Percentiles rank a stretch among this genome's conserved stretches.
Conservation (phyloP, 805 yeast species). For the Brettanomyces sp. region DNA sequence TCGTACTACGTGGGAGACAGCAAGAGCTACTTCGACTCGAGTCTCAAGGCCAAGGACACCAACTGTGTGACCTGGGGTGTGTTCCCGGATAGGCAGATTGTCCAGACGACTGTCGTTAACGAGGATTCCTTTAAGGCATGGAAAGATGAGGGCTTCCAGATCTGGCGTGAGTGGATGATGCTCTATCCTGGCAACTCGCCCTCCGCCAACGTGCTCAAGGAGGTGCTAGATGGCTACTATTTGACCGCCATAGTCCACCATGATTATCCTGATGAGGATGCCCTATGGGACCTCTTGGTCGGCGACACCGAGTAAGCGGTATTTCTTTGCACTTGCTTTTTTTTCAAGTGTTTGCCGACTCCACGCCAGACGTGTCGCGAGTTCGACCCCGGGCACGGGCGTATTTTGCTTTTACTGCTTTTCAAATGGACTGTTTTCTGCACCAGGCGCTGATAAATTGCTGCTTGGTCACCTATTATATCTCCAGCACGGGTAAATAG, state of each 20-base stretch:
- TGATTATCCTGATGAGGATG: constrained; percentile 64
- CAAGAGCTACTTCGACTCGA: constrained; percentile 49
- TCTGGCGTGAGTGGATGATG: constrained; percentile 89
- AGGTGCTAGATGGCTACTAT: constrained; percentile 52
- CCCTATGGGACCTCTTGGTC: constrained; percentile 63
- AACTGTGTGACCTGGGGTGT: constrained; percentile 98
- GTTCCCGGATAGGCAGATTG: constrained; percentile 80
- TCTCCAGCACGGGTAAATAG: no score
- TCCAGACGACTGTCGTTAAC: constrained; percentile 88
- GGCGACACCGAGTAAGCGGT: constrained; percentile 6
- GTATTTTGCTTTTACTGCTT: no score
- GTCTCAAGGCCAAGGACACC: constrained; percentile 44
- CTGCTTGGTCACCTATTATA: no score
- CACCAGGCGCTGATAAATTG: no score
- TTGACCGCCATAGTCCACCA: constrained; percentile 85
- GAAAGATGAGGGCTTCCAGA: constrained; percentile 89
- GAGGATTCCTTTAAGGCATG: constrained; percentile 90
- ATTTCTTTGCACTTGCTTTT: no score
- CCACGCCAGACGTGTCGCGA: no score
- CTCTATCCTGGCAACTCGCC: constrained; percentile 53
- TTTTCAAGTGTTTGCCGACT: no score
- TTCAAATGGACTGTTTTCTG: no score
- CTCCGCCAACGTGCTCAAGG: constrained; percentile 53
- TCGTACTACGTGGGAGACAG: constrained; percentile 73
- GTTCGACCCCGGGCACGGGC: no score